Conservation (phyloP, 768 basidiomycete genomes). For the Leccinum broughii region DNA sequence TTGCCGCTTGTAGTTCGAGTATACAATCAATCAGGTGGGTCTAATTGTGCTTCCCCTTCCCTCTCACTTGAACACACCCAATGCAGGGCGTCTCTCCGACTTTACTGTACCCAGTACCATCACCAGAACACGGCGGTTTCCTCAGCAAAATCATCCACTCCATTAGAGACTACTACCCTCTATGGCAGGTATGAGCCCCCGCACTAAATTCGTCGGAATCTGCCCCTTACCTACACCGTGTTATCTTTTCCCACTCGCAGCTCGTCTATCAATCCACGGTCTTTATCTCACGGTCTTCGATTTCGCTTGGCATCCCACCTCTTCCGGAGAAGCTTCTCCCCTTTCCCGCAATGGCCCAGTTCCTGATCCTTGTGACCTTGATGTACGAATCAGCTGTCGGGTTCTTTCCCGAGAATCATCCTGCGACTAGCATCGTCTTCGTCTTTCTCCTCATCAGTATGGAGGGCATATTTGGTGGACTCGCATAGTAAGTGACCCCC, state of each 20-base stretch:
- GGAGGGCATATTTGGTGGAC: constrained; percentile 92
- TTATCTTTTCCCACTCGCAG: constrained; percentile 34
- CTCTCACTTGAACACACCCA: not conserved
- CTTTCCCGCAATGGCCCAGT: constrained; percentile 75
- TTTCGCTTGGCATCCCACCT: constrained; percentile 81
- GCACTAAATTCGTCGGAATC: constrained; percentile 8
- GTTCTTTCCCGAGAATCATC: constrained; percentile 50
- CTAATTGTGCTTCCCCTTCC: not conserved
- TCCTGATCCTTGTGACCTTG: constrained; percentile 59
- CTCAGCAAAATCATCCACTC: constrained; percentile 79
- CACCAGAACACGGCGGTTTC: constrained; percentile 53
- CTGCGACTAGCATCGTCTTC: constrained; percentile 52
- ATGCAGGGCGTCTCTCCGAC: constrained; percentile 85
- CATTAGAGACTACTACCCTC: constrained; percentile 90
- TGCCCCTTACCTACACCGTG: constrained; percentile 2
- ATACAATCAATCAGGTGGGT: constrained; percentile 83
- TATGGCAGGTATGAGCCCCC: constrained; percentile 73
- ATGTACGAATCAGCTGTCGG: constrained; percentile 69
- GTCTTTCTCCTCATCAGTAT: constrained; percentile 79
- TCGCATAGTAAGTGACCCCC: constrained; percentile 69
- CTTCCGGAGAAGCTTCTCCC: constrained; percentile 68
- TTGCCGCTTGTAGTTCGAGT: constrained; percentile 67
- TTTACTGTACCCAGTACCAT: constrained; percentile 83
- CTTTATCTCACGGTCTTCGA: constrained; percentile 89
- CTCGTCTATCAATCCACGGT: constrained; percentile 89